Evolutionary conservation across 2,329 filamentous ascomycete species (phyloP), one percentile per base, ranked within the genome.

Genomic region (Penicillium glabrum): DNA sequence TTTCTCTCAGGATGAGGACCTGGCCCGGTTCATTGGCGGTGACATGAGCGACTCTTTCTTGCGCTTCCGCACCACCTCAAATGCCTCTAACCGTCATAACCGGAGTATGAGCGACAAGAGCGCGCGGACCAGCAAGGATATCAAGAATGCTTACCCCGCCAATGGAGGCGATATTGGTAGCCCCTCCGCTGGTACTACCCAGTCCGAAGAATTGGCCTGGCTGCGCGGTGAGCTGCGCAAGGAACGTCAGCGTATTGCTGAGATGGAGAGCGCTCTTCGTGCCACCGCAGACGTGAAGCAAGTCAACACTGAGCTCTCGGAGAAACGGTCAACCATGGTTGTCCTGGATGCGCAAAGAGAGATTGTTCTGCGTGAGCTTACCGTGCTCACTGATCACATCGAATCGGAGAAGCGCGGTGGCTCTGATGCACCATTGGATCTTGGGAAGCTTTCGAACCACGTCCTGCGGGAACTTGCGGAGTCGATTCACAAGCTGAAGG

Each of bases 311-410:
- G 93, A 93, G 71, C 80, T 98, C 24, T 83, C 90, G 35, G 93
- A 98, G 75, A 98, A 98, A 79, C 85, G 95, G 57, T 96, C 96
- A 68, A 98, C 95, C 0, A 95, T 99, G 72, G 93, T 93, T 7
- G 90, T 96, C 19, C 81, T 98, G 51, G 93, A 98, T 72, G 93
- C 93, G 0, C 91, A 97, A 75, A 91, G 92, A 50, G 93, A 98
- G 75, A 93, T 98, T 73, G 93, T 96, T 77, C 90, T 98, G 67
- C 89, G 90, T 41, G 92, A 98, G 73, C 81, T 98, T 19, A 91
- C 96, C 69, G 89, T 93, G 37, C 84, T 97, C 67, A 93, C 91
- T 4, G 91, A 93, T 46, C 93, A 95, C 70, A 86, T 97, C 21
- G 89, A 93, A 70, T 86, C 86, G 51, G 92, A 91, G 53, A 97